Conservation (phyloP, 164 flowering plant genomes). For the Kingdonia uniflora region DNA sequence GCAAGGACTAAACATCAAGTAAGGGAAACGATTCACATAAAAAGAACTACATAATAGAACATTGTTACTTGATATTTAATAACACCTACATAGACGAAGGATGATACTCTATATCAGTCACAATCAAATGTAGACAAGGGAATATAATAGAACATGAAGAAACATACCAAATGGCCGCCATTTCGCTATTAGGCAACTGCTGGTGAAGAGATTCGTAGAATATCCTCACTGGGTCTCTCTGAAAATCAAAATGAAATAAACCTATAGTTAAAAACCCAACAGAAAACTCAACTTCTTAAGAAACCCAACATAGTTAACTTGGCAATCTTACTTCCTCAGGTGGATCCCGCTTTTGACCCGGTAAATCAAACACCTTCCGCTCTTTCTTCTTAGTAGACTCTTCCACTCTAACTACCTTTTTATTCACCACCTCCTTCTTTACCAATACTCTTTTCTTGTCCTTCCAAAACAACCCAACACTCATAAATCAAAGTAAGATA, state of each 20-base stretch:
- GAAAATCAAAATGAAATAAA: slow-evolving; percentile 21
- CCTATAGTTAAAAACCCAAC: slow-evolving; percentile 2
- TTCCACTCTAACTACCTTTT: slow-evolving; percentile 11
- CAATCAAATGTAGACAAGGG: background rate
- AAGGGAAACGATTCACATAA: no score
- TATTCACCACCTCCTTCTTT: slow-evolving; percentile 18
- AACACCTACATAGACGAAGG: no score
- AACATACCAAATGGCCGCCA: slow-evolving; percentile 83
- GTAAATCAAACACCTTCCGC: slow-evolving; percentile 76
- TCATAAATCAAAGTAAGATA: background rate
- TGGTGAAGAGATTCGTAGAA: slow-evolving; percentile 70
- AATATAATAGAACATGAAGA: background rate
- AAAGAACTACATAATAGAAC: background rate
- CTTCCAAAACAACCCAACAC: slow-evolving; percentile 5
- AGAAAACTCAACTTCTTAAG: background rate
- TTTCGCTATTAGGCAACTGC: slow-evolving; percentile 72
- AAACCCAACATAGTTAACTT: background rate
- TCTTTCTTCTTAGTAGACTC: slow-evolving; percentile 39
- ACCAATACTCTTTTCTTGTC: slow-evolving; percentile 22
- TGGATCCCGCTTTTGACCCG: slow-evolving; percentile 92
- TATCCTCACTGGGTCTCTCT: slow-evolving; percentile 92
- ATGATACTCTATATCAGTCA: no score
- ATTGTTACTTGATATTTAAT: no score
- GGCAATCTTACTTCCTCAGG: slow-evolving; percentile 58
- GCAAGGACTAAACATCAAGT: no score